These are phyloP conservation scores for Luzula sylvatica DNA, from an alignment of 176 grass and related monocot genomes.

Conservation along the genomic window DNA sequence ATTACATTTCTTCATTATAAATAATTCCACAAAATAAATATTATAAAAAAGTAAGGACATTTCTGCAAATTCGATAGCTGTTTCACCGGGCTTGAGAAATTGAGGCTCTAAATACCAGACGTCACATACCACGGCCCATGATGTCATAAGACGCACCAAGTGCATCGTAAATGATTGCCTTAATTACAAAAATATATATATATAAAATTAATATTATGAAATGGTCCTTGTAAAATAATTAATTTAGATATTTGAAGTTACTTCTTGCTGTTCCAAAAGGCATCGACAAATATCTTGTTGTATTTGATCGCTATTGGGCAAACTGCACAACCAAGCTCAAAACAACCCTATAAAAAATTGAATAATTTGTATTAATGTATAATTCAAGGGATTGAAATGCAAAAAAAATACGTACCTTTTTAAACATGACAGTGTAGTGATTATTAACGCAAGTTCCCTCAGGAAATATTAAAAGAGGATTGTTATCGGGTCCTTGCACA, in stretches of 20 bases:
- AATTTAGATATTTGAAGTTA: constrained; percentile 22
- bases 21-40: too few species aligned
- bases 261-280: constrained; percentile 99
- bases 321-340: constrained; percentile 94
- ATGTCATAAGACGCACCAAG: constrained; percentile 65
- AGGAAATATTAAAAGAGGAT: constrained; percentile 86
- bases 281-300: constrained; percentile 99
- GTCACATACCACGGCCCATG: constrained; percentile 90
- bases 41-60: constrained; percentile 27
- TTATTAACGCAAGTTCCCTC: constrained; percentile 99
- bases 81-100: constrained; percentile 52
- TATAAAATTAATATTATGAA: background rate
- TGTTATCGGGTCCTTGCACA: constrained; percentile 68
- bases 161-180: constrained; percentile 92
- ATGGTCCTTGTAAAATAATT: background rate
- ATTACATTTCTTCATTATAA: too few species aligned
- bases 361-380: background rate
- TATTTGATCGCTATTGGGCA: constrained; percentile 98
- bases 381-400: too few species aligned
- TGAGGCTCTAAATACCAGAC: constrained; percentile 93
- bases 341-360: constrained; percentile 55
- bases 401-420: constrained; percentile 49
- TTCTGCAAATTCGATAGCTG: constrained; percentile 82
- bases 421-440: constrained; percentile 97
- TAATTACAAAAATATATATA: constrained; percentile 7